Percentiles rank a stretch among this genome's conserved stretches.
Conservation (phyloP, 192 early-diverging fungal species). For the Phlyctochytrium planicorne region DNA sequence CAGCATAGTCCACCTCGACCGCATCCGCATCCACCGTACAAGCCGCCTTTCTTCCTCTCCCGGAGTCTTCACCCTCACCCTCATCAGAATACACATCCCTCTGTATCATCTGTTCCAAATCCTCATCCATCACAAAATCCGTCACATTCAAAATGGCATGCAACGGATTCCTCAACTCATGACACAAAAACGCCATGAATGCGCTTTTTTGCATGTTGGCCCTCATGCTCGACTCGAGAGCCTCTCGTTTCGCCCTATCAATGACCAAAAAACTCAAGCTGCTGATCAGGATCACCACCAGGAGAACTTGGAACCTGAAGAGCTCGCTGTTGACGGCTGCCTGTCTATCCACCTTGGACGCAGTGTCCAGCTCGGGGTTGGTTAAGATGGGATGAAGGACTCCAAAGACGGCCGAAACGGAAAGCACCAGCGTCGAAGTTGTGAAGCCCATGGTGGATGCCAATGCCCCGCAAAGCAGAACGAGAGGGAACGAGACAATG, state of each 20-base stretch:
- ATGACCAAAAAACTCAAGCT: conserved; percentile 11
- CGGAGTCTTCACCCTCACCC: no score
- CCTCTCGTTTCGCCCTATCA: neutral
- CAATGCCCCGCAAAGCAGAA: neutral
- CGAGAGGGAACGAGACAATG: conserved; percentile 8
- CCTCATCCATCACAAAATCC: conserved; percentile 8
- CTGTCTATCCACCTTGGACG: neutral
- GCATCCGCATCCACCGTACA: no score
- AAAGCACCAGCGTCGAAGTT: neutral
- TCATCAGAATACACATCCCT: no score
- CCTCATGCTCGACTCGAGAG: neutral
- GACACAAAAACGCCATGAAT: conserved; percentile 27
- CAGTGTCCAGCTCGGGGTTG: neutral
- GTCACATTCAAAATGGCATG: conserved; percentile 16
- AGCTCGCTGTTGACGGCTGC: neutral
- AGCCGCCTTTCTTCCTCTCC: no score
- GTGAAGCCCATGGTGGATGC: conserved; percentile 5
- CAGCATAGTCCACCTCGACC: no score
- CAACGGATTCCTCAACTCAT: conserved; percentile 22
- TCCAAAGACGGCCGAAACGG: neutral
- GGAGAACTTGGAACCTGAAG: conserved; percentile 7
- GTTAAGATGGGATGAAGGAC: neutral
- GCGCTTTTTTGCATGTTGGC: conserved; percentile 1
- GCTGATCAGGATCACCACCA: neutral
- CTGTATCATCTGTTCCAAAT: no score